Base-by-base conservation (phyloP, 352 stramenopile genomes). In the Globisporangium viniferum region DNA sequence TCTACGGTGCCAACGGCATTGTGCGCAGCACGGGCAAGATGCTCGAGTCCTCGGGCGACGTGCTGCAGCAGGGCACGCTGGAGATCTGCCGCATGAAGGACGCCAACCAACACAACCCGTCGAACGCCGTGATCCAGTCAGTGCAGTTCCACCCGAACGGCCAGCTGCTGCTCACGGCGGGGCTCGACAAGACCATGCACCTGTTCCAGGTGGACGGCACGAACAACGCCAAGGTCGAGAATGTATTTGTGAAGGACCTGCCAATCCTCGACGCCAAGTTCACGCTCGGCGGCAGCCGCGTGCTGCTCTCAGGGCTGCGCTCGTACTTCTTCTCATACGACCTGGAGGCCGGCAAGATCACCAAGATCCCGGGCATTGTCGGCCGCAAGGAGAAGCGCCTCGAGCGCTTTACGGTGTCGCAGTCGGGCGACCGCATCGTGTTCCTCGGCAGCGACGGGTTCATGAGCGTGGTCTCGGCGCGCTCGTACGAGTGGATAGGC, bases 251-350 rank as follows among this genome's bases (percentile, higher is more conserved):
- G 44, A 85, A 94, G 64, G 94, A 98, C 60, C 69, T 98, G 56
- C 93, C 95, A 3, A 96, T 98, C 12, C 67, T 76, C 10, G 82
- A 88, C 62, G 92, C 93, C 20, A 86, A 89, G 76, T 98, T 97
- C 71, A 89, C 90, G 20, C 58, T 83, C 12, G 73, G 77, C 15
- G 90, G 92, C 44, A 85, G 79, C 31, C 81, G 95, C 68, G 90
- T 98, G 15, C 80, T 99, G 22, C 71, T 99, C 6, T 91, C 86
- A 4, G 97, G 98, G 24, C 88, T 96, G 31, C 92, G 97, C 46
- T 84, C 93, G 48, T 98, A 98, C 76, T 99, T 98, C 72, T 99
- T 99, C 76, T 92, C 88, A 62, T 99, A 99, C 77, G 96, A 99
- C 81, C 82, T 98, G 24, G 87, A 94, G 36, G 89, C 92, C 12